phyloP scores from a whole-genome alignment of 768 basidiomycete species.

The Lactarius indigo region DNA sequence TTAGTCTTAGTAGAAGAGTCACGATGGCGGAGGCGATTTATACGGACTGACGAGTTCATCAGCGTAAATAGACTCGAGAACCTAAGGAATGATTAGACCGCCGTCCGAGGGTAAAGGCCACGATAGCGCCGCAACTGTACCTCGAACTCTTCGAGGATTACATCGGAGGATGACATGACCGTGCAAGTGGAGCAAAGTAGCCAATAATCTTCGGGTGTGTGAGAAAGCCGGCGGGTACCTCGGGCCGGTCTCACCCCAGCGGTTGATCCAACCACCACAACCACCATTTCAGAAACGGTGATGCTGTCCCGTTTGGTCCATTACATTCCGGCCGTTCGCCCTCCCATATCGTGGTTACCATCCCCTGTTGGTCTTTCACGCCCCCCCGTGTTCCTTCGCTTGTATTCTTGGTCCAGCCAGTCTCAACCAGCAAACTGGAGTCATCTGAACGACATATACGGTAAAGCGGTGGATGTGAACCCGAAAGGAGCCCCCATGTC shows the following conservation, averaged over 20 bases:
- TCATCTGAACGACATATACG: slow-evolving; percentile 16
- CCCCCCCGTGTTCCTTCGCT: background rate
- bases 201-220: background rate
- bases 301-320: slow-evolving; percentile 11
- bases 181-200: background rate
- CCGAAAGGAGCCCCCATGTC: background rate
- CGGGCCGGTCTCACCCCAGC: slow-evolving; percentile 6
- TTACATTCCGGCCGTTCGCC: background rate
- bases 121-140: slow-evolving; percentile 38
- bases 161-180: slow-evolving; percentile 63
- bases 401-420: background rate
- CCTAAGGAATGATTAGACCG: slow-evolving; percentile 43
- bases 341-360: background rate
- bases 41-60: slow-evolving; percentile 88
- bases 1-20: slow-evolving; percentile 42
- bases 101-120: slow-evolving; percentile 19
- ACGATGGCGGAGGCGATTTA: slow-evolving; percentile 27
- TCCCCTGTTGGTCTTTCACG: background rate
- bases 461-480: background rate
- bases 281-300: slow-evolving; percentile 1
- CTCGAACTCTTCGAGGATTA: slow-evolving; percentile 88
- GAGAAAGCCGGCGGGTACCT: background rate
- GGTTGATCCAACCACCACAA: background rate
- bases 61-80: slow-evolving; percentile 94
- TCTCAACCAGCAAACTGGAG: slow-evolving; percentile 15